Conservation (phyloP, 2,329 filamentous ascomycete genomes). For the Monilinia fructigena region DNA sequence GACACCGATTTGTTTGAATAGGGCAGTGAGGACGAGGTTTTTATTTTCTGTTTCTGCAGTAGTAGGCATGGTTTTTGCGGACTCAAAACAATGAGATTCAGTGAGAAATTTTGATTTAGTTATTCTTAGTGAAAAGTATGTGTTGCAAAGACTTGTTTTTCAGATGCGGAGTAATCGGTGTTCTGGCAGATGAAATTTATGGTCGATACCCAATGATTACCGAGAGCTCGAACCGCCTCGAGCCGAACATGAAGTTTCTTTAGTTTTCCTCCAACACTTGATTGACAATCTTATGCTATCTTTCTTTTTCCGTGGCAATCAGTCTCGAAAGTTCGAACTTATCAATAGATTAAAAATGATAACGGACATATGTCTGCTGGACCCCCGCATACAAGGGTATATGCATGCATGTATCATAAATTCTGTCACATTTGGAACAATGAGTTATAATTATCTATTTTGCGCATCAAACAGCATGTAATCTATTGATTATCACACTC, state of each 20-base stretch:
- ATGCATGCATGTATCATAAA: background rate
- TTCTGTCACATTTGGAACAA: constrained; percentile 13
- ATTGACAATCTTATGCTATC: background rate
- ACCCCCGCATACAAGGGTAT: background rate
- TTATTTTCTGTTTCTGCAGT: background rate
- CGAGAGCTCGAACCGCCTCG: background rate
- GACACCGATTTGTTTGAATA: constrained; percentile 9
- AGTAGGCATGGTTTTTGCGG: background rate
- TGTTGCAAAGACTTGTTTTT: background rate
- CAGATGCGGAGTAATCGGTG: background rate
- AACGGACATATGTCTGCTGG: background rate
- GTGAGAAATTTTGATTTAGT: background rate
- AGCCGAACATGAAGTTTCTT: background rate
- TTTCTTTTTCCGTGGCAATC: constrained; percentile 1
- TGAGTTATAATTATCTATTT: background rate
- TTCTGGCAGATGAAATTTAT: background rate
- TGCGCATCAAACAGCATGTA: background rate
- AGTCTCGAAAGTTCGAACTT: background rate
- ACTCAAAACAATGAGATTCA: background rate
- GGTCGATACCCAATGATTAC: background rate
- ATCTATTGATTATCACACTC: background rate
- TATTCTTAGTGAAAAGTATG: background rate
- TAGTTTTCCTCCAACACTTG: background rate
- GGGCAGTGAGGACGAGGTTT: constrained; percentile 7
- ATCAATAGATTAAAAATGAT: too few relatives aligned